Evolutionary conservation across 768 basidiomycete species (phyloP), one percentile per base, ranked within the genome.

Genomic region (Mycena venus): DNA sequence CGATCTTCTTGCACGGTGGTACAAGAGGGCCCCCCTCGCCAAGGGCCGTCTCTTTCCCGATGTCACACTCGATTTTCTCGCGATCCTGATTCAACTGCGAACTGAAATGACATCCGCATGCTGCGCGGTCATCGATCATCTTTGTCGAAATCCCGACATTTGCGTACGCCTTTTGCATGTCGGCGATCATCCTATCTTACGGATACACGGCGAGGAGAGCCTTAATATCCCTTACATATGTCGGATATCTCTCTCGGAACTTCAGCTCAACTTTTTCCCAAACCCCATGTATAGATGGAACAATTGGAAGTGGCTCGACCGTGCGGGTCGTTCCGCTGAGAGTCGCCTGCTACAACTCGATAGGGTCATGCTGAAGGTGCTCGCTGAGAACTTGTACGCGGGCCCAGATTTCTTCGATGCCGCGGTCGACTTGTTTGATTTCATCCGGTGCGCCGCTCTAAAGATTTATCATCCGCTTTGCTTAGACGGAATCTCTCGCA

Each of bases 351-450:
- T 55, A 6, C 19, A 29, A 6, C 3, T 53, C 25, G 10, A 23
- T 6, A 19, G 0, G 19, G 27, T 23, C 23, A 59, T 69, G 23
- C 36, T 70, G 0, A 53, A 21, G 47, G 25, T 59, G 1, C 32
- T 34, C 8, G 27, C 49, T 4, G 34, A 36, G 7, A n/a, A 70
- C 34, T 36, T 25, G 25, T 62, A 36, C 19, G n/a, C 38, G 36
- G 32, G 1, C 4, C 60, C 60, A 9, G 60, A 55, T 23, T 63
- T 63, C 56, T 70, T 55, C 19, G 69, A 70, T 21, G 69, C 69
- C 23, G 69, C 69, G 12, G 38, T 63, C 19, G 69, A 70, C 15
- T 56, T 70, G 38, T 42, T 70, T n/a, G 40, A 42, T 29, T 9
- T 61, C 12, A n/a, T 42, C 7, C 40, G 60, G 60, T 42, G 12